Evolutionary conservation across 257 asterid species (phyloP), one percentile per base, ranked within the genome.

Genomic region (Jasminum sambac): DNA sequence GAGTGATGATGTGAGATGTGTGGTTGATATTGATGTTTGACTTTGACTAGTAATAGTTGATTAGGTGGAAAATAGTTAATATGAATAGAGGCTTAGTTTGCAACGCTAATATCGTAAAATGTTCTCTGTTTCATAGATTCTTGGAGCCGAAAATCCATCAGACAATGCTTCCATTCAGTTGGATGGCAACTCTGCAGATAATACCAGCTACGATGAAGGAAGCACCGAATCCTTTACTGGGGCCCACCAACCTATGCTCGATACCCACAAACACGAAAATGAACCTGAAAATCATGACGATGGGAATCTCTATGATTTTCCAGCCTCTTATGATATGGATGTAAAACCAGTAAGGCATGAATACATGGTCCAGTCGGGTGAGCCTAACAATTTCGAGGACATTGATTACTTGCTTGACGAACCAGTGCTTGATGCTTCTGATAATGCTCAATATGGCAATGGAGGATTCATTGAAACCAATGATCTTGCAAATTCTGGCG

Each of bases 311-410:
- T 76, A 70, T 73, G 83, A 75, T 63, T 30, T 82, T 63, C 89
- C 82, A 68, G 83, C 68, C 72, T 84, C 75, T 30, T 69, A 43
- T 73, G 87, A 79, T 43, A 63, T 67, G 70, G 72, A 76, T 14
- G 78, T 75, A 58, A 78, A 77, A 65, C 79, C 84, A n/a, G 95
- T 89, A 67, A 88, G 84, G 82, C 90, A 81, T 61, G 98, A 92
- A 76, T 89, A 73, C 79, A 84, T 83, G 60, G 91, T 88, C 68
- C 97, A 90, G 77, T 82, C 95, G 16, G 84, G 92, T 84, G 85
- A 82, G 70, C 72, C 84, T 11, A 72, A 24, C 46, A 63, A 79
- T 68, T 52, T 75, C 21, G 91, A 84, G 65, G 87, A 76, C 65
- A 40, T 77, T 70, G 88, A 85, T 77, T 87, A 65, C 90, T 76